Conservation (phyloP, 2,329 filamentous ascomycete species). For the Fusarium keratoplasticum region DNA sequence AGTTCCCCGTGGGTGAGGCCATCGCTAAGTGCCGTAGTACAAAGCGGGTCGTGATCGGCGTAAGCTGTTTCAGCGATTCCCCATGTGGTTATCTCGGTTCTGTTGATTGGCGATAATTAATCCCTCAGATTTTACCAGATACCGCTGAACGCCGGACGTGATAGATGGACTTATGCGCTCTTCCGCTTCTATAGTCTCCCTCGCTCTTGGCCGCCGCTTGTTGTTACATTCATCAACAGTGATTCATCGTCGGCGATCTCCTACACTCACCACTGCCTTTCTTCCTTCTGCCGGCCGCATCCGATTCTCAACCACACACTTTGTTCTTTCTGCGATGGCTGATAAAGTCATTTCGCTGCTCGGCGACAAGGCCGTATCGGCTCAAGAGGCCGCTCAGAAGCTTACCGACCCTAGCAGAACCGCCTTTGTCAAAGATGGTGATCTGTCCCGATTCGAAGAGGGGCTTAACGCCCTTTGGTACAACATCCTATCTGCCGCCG, state of each 20-base stretch:
- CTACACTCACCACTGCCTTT: neutral
- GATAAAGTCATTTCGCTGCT: conserved; percentile 6
- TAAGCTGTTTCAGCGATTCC: conserved; percentile 21
- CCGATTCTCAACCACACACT: neutral
- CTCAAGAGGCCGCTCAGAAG: conserved; percentile 21
- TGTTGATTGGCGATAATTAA: conserved; percentile 29
- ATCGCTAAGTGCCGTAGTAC: conserved; percentile 3
- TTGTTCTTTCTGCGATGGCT: conserved; percentile 21
- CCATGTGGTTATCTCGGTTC: conserved; percentile 35
- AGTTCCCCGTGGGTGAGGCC: conserved; percentile 10
- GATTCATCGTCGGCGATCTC: neutral
- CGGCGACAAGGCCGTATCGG: conserved; percentile 12
- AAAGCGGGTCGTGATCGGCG: conserved; percentile 34
- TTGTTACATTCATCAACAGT: neutral
- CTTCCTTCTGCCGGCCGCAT: neutral
- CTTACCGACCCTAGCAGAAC: conserved; percentile 15
- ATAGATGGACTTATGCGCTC: neutral
- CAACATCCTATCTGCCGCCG: conserved; percentile 26
- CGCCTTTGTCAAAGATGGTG: conserved; percentile 19
- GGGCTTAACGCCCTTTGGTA: conserved; percentile 28
- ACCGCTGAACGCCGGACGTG: neutral
- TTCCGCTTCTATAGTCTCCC: neutral
- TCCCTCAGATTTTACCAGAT: conserved; percentile 7
- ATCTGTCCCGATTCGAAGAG: conserved; percentile 21
- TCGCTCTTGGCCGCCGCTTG: conserved; percentile 2